These are phyloP conservation scores for Graphium sp. DNA, from an alignment of 2,329 filamentous ascomycete species.

Conservation along the genomic window DNA sequence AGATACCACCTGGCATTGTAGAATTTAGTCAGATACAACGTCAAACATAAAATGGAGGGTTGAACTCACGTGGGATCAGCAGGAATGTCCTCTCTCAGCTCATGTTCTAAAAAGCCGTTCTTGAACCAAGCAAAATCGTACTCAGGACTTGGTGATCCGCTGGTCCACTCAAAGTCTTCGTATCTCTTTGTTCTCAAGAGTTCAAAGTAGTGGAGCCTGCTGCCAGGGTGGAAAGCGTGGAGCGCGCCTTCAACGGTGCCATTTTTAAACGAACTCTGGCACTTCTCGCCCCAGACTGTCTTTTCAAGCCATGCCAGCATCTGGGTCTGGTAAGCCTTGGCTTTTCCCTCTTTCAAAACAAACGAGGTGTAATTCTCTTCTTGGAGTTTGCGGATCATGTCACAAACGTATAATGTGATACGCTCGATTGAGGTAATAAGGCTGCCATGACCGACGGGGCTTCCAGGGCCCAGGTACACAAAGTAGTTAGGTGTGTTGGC, in stretches of 20 bases:
- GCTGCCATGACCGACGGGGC: too few species aligned
- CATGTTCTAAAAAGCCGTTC: too few species aligned
- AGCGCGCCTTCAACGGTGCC: neutral
- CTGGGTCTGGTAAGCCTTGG: slow-evolving; percentile 3
- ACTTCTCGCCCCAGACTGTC: neutral
- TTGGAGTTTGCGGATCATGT: slow-evolving; percentile 1
- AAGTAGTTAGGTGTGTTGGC: neutral
- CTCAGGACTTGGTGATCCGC: too few species aligned
- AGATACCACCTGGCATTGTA: too few species aligned
- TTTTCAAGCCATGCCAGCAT: neutral
- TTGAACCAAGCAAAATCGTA: too few species aligned
- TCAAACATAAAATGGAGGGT: too few species aligned
- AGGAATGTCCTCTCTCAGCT: too few species aligned
- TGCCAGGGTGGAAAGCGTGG: neutral
- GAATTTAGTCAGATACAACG: too few species aligned
- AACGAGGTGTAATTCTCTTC: slow-evolving; percentile 7
- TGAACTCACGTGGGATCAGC: too few species aligned
- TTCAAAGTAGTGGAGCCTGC: neutral
- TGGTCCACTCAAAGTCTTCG: neutral
- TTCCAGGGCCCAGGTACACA: too few species aligned
- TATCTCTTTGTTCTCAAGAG: neutral
- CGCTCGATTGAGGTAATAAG: too few species aligned
- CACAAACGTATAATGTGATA: too few species aligned
- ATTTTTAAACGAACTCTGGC: neutral
- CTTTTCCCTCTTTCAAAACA: slow-evolving; percentile 1